phyloP scores from a whole-genome alignment of 495 filamentous ascomycete species.

The Tuber umbilicatum region DNA sequence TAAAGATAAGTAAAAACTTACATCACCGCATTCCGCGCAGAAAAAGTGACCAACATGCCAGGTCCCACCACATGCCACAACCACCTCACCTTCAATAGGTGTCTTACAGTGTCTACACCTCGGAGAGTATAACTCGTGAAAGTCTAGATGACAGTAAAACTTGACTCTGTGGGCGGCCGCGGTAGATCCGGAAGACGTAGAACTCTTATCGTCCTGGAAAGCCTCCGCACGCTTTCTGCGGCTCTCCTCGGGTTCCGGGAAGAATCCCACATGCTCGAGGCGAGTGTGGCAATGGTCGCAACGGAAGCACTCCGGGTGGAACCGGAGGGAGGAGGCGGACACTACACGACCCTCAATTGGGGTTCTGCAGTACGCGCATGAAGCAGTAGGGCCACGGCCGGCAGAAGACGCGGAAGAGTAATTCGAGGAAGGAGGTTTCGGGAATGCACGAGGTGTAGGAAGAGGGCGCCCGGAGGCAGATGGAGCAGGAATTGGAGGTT shows the following conservation, averaged over 20 bases:
- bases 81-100: slow-evolving; percentile 93
- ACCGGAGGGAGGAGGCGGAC: slow-evolving; percentile 66
- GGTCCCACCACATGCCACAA: slow-evolving; percentile 84
- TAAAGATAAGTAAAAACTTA: slow-evolving; percentile 39
- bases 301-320: slow-evolving; percentile 88
- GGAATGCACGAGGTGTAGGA: slow-evolving; percentile 41
- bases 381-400: slow-evolving; percentile 61
- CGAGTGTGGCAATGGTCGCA: slow-evolving; percentile 81
- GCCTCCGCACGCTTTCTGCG: slow-evolving; percentile 65
- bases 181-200: slow-evolving; percentile 46
- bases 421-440: slow-evolving; percentile 41
- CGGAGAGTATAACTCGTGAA: slow-evolving; percentile 88
- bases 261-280: slow-evolving; percentile 93
- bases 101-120: slow-evolving; percentile 95
- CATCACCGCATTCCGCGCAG: slow-evolving; percentile 96
- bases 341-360: slow-evolving; percentile 88
- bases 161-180: slow-evolving; percentile 63
- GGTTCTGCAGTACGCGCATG: slow-evolving; percentile 73
- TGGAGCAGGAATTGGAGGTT: slow-evolving; percentile 39
- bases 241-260: slow-evolving; percentile 71
- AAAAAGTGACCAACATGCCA: slow-evolving; percentile 99
- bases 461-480: slow-evolving; percentile 36
- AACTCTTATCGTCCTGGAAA: slow-evolving; percentile 49
- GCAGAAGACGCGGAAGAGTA: slow-evolving; percentile 45
- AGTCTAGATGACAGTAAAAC: slow-evolving; percentile 97